These are phyloP conservation scores for Cryphonectria carpinicola DNA, from an alignment of 2,329 filamentous ascomycete genomes.

Conservation along the genomic window DNA sequence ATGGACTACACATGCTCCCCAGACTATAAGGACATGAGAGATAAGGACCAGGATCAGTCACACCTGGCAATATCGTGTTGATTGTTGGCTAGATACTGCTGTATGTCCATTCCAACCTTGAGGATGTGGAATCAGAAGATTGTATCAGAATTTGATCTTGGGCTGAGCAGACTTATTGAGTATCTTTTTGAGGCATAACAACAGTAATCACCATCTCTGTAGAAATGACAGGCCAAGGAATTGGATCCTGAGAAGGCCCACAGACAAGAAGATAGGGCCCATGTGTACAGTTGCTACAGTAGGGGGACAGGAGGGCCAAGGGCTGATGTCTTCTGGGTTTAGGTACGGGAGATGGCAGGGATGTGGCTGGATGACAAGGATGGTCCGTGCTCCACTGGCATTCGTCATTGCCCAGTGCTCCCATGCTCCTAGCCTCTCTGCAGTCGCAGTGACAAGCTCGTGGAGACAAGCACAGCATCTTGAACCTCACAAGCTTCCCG, in stretches of 20 bases:
- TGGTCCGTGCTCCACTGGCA: slow-evolving; percentile 9
- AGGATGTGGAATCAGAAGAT: background rate
- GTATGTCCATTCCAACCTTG: background rate
- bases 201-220: background rate
- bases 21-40: too few relatives aligned
- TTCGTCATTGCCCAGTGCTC: slow-evolving; percentile 9
- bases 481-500: slow-evolving; percentile 6
- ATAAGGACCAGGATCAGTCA: background rate
- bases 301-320: background rate
- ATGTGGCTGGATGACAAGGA: background rate
- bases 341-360: background rate
- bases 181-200: too few relatives aligned
- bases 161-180: too few relatives aligned
- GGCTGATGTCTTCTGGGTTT: slow-evolving; percentile 8
- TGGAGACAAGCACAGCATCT: slow-evolving; percentile 8
- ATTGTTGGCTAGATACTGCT: background rate
- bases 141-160: too few relatives aligned
- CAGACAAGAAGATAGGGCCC: background rate
- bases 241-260: too few relatives aligned
- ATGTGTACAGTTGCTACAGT: too few relatives aligned
- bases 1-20: too few relatives aligned
- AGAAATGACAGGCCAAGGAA: background rate
- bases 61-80: background rate
- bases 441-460: slow-evolving; percentile 7
- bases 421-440: slow-evolving; percentile 4